Evolutionary conservation across 2,329 filamentous ascomycete species (phyloP).

Genomic region (Aspergillus viridinutans): DNA sequence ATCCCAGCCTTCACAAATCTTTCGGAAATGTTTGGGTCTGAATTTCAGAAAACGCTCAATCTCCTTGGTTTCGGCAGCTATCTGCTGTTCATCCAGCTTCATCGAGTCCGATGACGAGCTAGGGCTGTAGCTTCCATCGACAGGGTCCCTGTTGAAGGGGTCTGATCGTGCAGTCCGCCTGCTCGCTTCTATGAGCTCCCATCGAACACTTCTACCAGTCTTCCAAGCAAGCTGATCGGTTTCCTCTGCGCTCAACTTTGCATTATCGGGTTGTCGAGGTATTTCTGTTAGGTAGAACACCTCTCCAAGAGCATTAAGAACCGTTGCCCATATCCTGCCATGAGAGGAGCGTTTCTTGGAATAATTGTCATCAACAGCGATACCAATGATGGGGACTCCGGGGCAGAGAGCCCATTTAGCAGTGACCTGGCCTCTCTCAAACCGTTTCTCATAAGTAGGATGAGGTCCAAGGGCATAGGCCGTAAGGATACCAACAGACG

Average conservation of each 20-base stretch:
- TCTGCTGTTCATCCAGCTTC: conserved; percentile 65
- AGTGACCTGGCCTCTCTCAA: conserved; percentile 71
- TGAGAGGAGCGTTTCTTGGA: conserved; percentile 64
- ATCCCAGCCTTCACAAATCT: conserved; percentile 79
- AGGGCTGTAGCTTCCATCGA: conserved; percentile 74
- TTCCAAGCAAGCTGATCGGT: conserved; percentile 69
- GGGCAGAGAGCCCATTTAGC: conserved; percentile 87
- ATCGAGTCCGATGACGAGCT: conserved; percentile 71
- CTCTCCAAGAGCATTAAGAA: conserved; percentile 90
- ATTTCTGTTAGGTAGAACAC: conserved; percentile 76
- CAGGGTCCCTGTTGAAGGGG: conserved; percentile 63
- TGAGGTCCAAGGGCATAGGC: conserved; percentile 70
- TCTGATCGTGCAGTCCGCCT: conserved; percentile 68
- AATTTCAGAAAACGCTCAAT: conserved; percentile 72
- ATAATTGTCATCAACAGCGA: conserved; percentile 80
- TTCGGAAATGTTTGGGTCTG: conserved; percentile 73
- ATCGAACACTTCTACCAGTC: conserved; percentile 71
- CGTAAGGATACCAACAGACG: conserved; percentile 76
- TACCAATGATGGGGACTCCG: conserved; percentile 82
- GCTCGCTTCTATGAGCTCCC: conserved; percentile 76
- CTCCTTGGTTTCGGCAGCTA: conserved; percentile 71
- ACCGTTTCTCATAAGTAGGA: conserved; percentile 57
- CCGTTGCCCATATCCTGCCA: conserved; percentile 81
- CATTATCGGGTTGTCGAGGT: conserved; percentile 53
- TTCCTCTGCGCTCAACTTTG: conserved; percentile 48